Base-by-base conservation (phyloP, 768 basidiomycete species). In the Tephrocybe sp. region DNA sequence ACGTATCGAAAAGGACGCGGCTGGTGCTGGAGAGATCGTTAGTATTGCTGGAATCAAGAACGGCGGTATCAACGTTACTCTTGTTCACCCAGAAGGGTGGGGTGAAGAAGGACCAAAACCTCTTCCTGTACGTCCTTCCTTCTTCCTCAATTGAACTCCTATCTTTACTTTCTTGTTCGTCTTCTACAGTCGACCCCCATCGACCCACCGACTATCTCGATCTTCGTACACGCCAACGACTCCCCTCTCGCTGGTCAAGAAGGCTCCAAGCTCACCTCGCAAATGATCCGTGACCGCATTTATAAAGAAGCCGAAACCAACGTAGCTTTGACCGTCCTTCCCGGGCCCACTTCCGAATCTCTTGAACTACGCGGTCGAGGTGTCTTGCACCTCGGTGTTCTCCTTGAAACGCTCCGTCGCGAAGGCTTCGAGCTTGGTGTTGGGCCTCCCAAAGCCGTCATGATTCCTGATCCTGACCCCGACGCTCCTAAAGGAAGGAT, bases 301-400 rank as follows among this genome's bases (percentile, higher is more conserved):
- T 66, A 70, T 58, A 75, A 74, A 56, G 76, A 78, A 61, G 73
- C 75, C 2, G 70, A 74, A 49, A 78, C 76, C n/a, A 76, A 78
- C 48, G 75, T 77, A 41, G 75, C 75, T 0, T 62, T 78, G n/a
- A 68, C 65, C 29, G 73, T 78, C 41, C 65, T 78, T 6, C 76
- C 76, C 0, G 75, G 75, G 2, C 75, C 75, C 1, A 76, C 75
- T 8, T 72, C 74, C 24, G 76, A 78, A 50, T 73, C 73, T 2
- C 64, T 78, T 25, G 76, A 77, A 59, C 66, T 78, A 1, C 72
- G 75, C 23, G 76, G 76, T 1, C 65, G 75, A 9, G 76, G 75
- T 22, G 75, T 78, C 22, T 65, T 77, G 9, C 75, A 77, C 50
- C 71, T 78, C n/a, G 75, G 76, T 15, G 74, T 78, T 21, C 68